Conservation (phyloP, 257 asterid genomes). For the Prunella vulgaris region DNA sequence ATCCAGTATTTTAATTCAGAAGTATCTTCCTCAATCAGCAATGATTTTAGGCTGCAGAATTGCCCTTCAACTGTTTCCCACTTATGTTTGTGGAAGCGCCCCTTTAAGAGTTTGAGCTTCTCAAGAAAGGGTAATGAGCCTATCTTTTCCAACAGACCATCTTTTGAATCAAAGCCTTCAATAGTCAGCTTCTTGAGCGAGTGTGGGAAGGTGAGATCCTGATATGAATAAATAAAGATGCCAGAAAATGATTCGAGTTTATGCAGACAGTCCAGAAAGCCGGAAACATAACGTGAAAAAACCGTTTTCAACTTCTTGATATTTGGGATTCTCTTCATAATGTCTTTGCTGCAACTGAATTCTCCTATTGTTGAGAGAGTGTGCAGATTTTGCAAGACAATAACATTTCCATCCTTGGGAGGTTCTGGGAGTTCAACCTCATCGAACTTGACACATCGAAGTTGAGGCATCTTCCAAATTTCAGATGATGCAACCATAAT, state of each 20-base stretch:
- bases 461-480: background rate
- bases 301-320: background rate
- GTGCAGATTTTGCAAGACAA: background rate
- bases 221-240: background rate
- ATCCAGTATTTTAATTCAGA: background rate
- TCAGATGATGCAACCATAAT: background rate
- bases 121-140: background rate
- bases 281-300: no score
- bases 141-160: background rate
- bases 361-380: background rate
- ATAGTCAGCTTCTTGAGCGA: background rate
- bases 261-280: background rate
- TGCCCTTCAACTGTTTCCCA: background rate
- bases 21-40: background rate
- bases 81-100: background rate
- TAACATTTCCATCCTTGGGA: background rate
- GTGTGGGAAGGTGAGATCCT: background rate
- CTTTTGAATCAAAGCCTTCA: background rate
- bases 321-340: background rate
- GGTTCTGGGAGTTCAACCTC: background rate
- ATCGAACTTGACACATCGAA: background rate
- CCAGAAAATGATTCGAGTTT: background rate
- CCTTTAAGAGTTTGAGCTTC: background rate
- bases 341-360: background rate
- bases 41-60: no score